Evolutionary conservation across 345 rosid species (phyloP), one percentile per base, ranked within the genome.

Genomic region (Xanthoceras sorbifolium): DNA sequence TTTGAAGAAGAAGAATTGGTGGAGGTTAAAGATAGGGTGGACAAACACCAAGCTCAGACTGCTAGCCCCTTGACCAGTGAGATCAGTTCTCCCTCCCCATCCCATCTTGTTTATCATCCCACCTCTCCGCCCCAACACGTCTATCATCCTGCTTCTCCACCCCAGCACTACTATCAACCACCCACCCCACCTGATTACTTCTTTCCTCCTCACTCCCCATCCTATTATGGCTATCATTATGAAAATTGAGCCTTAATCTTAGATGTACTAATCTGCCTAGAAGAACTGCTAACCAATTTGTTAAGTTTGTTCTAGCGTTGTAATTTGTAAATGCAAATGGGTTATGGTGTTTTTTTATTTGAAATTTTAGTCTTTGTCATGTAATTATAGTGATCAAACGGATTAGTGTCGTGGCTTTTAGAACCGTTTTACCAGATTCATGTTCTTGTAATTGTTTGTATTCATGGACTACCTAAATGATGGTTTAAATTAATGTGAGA

Each of bases 51-150:
- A 80, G 76, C 83, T 69, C 71, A 25, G n/a, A 64, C 54, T 3
- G 81, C 82, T 9, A 81, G 82, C 73, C 87, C 77, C 66, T 77
- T 76, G 29, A 73, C 80, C 7, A 82, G 90, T 0, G 92, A 92
- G 77, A 78, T 78, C 48, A 85, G 88, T 75, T 86, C 94, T 44
- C 87, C 92, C 63, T 93, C 96, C 4, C 89, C 89, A 22, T 76
- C 88, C 22, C 91, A 88, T 60, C 74, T 74, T 22, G 77, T 48
- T 2, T 5, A 78, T 64, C 79, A 67, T 31, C 70, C 80, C 28
- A n/a, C 74, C 20, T 81, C 87, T 26, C 82, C 79, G 1, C 85
- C 82, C 11, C 83, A 74, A 7, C 69, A 88, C 25, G 36, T 61
- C 62, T 87, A 85, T 42, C 78, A 81, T 61, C 88, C 81, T 50